Conservation (phyloP, 2,329 filamentous ascomycete genomes). For the Drechslera avenae region DNA sequence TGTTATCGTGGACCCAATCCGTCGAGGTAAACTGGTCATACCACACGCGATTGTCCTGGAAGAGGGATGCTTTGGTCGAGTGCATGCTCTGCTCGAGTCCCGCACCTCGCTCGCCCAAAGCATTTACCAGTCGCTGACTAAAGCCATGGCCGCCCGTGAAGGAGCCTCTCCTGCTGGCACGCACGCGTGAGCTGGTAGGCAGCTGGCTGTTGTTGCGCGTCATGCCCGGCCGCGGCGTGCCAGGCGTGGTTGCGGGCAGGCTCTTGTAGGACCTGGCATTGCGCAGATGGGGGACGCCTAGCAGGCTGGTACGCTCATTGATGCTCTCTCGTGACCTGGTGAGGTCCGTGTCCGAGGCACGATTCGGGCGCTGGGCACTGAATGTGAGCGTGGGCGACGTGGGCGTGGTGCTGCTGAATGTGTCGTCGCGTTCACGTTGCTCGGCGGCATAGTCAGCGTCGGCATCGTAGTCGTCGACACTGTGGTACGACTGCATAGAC, state of each 20-base stretch:
- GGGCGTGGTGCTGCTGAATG: conserved; percentile 41
- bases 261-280: conserved; percentile 50
- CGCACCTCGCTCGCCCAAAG: conserved; percentile 59
- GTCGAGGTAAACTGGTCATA: conserved; percentile 98
- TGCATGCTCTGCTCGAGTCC: conserved; percentile 58
- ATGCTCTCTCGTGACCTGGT: conserved; percentile 37
- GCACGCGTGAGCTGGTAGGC: conserved; percentile 37
- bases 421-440: conserved; percentile 37
- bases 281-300: conserved; percentile 45
- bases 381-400: conserved; percentile 42
- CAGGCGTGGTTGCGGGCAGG: conserved; percentile 46
- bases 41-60: conserved; percentile 88
- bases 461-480: conserved; percentile 42
- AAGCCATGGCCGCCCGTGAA: conserved; percentile 40
- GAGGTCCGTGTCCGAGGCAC: conserved; percentile 45
- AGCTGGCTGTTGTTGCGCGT: conserved; percentile 47
- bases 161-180: conserved; percentile 41
- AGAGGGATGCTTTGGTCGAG: conserved; percentile 69
- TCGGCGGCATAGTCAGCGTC: conserved; percentile 43
- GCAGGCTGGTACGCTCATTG: conserved; percentile 56
- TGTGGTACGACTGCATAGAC: conserved; percentile 45
- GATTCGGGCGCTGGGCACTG: conserved; percentile 35
- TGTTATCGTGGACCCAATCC: conserved; percentile 98
- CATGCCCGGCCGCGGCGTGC: conserved; percentile 50
- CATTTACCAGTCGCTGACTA: conserved; percentile 62